Conservation (phyloP, 345 rosid species). For the Laguncularia racemosa region DNA sequence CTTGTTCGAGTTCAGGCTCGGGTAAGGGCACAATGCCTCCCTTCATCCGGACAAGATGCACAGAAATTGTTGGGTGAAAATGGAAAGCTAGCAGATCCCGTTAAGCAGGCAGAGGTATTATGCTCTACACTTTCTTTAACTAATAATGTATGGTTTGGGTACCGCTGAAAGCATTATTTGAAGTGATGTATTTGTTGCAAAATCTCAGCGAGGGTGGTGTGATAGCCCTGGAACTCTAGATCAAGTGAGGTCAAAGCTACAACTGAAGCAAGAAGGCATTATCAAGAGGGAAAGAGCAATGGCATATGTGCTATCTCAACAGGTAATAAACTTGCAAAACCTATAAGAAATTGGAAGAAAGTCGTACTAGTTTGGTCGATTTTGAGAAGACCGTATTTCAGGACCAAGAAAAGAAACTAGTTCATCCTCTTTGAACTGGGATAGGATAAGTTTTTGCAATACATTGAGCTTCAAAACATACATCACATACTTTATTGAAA, state of each 20-base stretch:
- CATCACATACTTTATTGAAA: too few species aligned
- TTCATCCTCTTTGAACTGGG: too few species aligned
- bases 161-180: too few species aligned
- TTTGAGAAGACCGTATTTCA: not conserved
- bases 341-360: not conserved
- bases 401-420: not conserved
- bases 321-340: slow-evolving; percentile 37
- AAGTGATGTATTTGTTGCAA: not conserved
- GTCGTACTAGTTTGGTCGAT: not conserved
- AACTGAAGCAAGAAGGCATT: slow-evolving; percentile 71
- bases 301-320: slow-evolving; percentile 59
- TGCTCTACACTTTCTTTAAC: not conserved
- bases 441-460: not conserved
- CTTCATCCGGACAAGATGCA: slow-evolving; percentile 31
- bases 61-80: slow-evolving; percentile 16
- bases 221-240: slow-evolving; percentile 50
- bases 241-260: slow-evolving; percentile 57
- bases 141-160: not conserved
- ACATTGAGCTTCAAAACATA: not conserved
- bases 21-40: slow-evolving; percentile 46
- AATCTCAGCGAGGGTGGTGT: slow-evolving; percentile 67
- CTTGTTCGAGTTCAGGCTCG: slow-evolving; percentile 85
- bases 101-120: slow-evolving; percentile 69
- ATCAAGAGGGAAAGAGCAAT: slow-evolving; percentile 90
- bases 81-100: slow-evolving; percentile 24